Conservation (phyloP, 2,329 filamentous ascomycete species). For the Colletotrichum cereale region DNA sequence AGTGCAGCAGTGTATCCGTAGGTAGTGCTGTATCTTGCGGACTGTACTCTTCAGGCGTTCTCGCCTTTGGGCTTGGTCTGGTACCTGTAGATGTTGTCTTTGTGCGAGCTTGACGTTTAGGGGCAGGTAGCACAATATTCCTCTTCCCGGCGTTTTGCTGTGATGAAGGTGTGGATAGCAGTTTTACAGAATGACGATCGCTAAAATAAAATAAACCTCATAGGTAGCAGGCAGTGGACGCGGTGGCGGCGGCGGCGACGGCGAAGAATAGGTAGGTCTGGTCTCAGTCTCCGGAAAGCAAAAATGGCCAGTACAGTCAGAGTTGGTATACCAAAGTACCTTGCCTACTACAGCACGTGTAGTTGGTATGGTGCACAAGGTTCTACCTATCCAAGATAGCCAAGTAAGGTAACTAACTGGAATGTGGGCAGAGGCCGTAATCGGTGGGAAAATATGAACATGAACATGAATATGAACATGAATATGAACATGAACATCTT, state of each 20-base stretch:
- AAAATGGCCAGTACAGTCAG: not conserved
- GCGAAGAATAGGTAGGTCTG: not conserved
- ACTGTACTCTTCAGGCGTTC: not conserved
- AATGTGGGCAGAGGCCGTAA: not conserved
- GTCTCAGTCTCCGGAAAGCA: not conserved
- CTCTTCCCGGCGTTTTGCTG: not conserved
- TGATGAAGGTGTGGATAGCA: conserved; percentile 1
- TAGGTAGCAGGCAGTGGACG: not conserved
- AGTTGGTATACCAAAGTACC: too few relatives aligned
- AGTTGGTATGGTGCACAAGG: too few relatives aligned
- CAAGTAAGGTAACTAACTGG: not conserved
- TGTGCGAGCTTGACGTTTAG: not conserved
- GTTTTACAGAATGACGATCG: conserved; percentile 5
- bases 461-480: too few relatives aligned
- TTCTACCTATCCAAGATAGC: too few relatives aligned
- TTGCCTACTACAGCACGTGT: too few relatives aligned
- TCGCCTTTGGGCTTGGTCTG: too few relatives aligned
- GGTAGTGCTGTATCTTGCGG: not conserved
- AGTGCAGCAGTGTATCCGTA: not conserved
- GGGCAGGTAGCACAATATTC: not conserved
- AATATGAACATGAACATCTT: not conserved
- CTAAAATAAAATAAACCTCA: not conserved
- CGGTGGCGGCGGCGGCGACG: not conserved
- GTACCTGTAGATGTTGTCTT: not conserved
- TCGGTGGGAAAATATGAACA: not conserved